These are phyloP conservation scores for Stygiomarasmius scandens DNA, from an alignment of 1,284 basidiomycete genomes.

Conservation along the genomic window DNA sequence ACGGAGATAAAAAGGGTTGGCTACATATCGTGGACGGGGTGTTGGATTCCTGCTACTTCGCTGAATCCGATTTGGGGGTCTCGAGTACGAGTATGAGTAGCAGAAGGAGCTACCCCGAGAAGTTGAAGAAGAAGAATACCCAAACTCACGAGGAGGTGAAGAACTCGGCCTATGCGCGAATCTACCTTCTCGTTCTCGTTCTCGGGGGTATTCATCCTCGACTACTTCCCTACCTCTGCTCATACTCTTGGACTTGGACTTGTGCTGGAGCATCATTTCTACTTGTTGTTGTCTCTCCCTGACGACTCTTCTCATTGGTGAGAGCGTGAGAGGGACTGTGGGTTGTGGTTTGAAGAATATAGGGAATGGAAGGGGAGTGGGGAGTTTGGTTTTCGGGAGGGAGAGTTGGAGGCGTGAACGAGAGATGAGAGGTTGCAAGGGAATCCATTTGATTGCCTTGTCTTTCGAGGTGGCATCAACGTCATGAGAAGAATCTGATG, in stretches of 20 bases:
- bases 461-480: no score
- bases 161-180: constrained; percentile 2
- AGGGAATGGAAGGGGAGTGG: constrained; percentile 38
- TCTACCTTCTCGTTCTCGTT: not conserved
- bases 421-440: no score
- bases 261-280: constrained; percentile 20
- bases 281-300: no score
- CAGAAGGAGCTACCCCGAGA: constrained; percentile 1
- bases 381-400: constrained; percentile 33
- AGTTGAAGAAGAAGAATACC: not conserved
- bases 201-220: not conserved
- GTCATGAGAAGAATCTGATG: not conserved
- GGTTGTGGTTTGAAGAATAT: constrained; percentile 38
- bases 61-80: no score
- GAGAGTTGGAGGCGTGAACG: no score
- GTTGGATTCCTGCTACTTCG: constrained; percentile 24
- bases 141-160: not conserved
- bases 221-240: not conserved
- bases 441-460: no score
- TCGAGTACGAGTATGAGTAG: constrained; percentile 24
- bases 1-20: constrained; percentile 60
- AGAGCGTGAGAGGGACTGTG: constrained; percentile 33
- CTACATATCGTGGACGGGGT: constrained; percentile 49
- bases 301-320: constrained; percentile 13
- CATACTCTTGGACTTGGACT: not conserved